Evolutionary conservation across 1,284 basidiomycete genomes (phyloP).

Genomic region (Fomitiporia mediterranea): DNA sequence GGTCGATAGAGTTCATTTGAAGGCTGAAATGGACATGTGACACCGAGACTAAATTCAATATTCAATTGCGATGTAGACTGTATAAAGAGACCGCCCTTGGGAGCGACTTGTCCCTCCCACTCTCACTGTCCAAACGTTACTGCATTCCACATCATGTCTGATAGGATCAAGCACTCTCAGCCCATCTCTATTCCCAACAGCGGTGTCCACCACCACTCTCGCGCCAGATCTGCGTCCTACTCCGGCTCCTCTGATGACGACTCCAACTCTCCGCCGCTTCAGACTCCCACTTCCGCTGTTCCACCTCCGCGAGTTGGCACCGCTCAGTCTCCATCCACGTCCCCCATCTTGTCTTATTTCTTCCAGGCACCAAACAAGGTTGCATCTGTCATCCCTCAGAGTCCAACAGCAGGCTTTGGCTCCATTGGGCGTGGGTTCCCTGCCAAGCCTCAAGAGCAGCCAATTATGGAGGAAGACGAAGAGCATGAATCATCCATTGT

Average conservation of each 20-base stretch:
- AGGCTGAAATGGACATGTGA: slow-evolving; percentile 4
- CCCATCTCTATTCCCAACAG: slow-evolving; percentile 57
- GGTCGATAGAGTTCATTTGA: slow-evolving; percentile 10
- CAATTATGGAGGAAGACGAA: slow-evolving; percentile 34
- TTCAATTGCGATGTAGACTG: neutral
- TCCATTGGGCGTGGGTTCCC: slow-evolving; percentile 9
- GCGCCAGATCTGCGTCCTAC: slow-evolving; percentile 45
- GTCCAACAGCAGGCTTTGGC: slow-evolving; percentile 35
- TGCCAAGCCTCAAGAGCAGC: slow-evolving; percentile 5
- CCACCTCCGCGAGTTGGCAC: slow-evolving; percentile 41
- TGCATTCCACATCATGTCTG: slow-evolving; percentile 31
- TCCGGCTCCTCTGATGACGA: slow-evolving; percentile 48
- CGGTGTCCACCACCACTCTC: slow-evolving; percentile 29
- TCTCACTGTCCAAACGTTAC: slow-evolving; percentile 8
- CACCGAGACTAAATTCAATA: neutral
- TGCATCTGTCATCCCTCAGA: slow-evolving; percentile 40
- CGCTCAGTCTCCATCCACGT: slow-evolving; percentile 46
- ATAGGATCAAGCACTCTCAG: slow-evolving; percentile 43
- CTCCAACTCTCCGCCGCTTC: slow-evolving; percentile 43
- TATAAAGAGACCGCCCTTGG: neutral
- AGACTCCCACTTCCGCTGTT: slow-evolving; percentile 41
- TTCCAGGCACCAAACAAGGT: slow-evolving; percentile 53
- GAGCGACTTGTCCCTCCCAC: neutral
- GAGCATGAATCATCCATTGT: slow-evolving; percentile 27
- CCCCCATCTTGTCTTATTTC: slow-evolving; percentile 68